phyloP scores from a whole-genome alignment of 257 asterid species.

The Lycium ferocissimum region DNA sequence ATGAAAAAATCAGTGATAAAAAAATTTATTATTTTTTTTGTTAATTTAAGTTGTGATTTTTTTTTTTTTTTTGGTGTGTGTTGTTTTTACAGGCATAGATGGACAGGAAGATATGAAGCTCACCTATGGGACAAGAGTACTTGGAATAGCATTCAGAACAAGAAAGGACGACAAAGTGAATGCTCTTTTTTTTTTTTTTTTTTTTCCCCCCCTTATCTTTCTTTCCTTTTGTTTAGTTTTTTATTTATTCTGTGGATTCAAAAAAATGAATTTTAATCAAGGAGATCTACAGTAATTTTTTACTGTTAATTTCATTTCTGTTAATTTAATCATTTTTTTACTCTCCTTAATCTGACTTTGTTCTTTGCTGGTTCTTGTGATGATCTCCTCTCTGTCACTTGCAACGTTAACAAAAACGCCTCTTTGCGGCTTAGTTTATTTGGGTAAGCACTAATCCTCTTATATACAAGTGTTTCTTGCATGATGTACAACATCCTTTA shows the following conservation, averaged over 20 bases:
- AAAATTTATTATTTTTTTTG: neutral
- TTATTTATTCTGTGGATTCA: neutral
- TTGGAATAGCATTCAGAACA: slow-evolving; percentile 82
- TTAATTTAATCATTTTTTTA: slow-evolving; percentile 33
- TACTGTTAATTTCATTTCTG: slow-evolving; percentile 25
- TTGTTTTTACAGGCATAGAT: slow-evolving; percentile 64
- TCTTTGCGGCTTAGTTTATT: slow-evolving; percentile 69
- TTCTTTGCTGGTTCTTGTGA: slow-evolving; percentile 55
- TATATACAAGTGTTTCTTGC: neutral
- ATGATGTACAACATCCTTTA: neutral
- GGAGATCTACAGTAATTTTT: slow-evolving; percentile 68
- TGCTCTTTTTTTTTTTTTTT: neutral
- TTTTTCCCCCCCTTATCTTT: neutral
- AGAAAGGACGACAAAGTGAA: slow-evolving; percentile 86
- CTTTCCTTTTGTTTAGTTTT: neutral
- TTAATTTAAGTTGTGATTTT: neutral
- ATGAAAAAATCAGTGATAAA: slow-evolving; percentile 35
- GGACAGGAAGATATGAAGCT: slow-evolving; percentile 91
- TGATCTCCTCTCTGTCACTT: slow-evolving; percentile 40
- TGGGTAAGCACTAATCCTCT: slow-evolving; percentile 59
- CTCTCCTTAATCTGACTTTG: slow-evolving; percentile 50
- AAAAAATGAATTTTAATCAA: slow-evolving; percentile 34
- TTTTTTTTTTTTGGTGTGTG: neutral
- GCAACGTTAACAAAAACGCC: slow-evolving; percentile 55
- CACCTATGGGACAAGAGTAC: slow-evolving; percentile 90